Conservation (phyloP, 1,284 basidiomycete genomes). For the Naganishia liquefaciens region DNA sequence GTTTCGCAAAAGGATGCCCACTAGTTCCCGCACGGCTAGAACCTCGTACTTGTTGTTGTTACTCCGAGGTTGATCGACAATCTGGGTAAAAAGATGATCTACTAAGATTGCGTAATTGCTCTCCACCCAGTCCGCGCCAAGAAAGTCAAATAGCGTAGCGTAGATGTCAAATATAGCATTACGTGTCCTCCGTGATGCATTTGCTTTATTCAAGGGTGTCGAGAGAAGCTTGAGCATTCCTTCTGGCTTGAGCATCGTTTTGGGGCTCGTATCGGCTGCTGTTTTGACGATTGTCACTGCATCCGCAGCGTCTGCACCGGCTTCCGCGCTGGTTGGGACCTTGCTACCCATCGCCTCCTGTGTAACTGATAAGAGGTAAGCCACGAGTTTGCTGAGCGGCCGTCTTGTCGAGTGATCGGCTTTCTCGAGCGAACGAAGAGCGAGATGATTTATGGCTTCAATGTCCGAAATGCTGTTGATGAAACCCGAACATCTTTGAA, state of each 20-base stretch:
- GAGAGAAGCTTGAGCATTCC: conserved; percentile 85
- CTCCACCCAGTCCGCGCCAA: conserved; percentile 80
- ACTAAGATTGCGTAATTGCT: conserved; percentile 77
- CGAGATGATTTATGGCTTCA: conserved; percentile 69
- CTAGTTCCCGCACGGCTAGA: conserved; percentile 70
- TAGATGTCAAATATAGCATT: conserved; percentile 91
- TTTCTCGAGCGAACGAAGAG: conserved; percentile 73
- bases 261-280: conserved; percentile 63
- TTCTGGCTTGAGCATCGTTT: conserved; percentile 69
- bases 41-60: conserved; percentile 69
- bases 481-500: conserved; percentile 44
- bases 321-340: conserved; percentile 57
- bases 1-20: conserved; percentile 76
- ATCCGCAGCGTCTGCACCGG: conserved; percentile 61
- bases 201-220: conserved; percentile 67
- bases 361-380: conserved; percentile 79
- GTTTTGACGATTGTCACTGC: conserved; percentile 56
- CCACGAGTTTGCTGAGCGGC: conserved; percentile 74
- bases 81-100: conserved; percentile 74
- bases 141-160: conserved; percentile 69
- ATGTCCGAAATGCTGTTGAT: conserved; percentile 64
- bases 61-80: conserved; percentile 63
- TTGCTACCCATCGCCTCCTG: conserved; percentile 67
- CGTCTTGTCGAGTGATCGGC: conserved; percentile 83
- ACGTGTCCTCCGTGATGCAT: conserved; percentile 67